Conservation (phyloP, 345 rosid species). For the Eucalyptus cloeziana region DNA sequence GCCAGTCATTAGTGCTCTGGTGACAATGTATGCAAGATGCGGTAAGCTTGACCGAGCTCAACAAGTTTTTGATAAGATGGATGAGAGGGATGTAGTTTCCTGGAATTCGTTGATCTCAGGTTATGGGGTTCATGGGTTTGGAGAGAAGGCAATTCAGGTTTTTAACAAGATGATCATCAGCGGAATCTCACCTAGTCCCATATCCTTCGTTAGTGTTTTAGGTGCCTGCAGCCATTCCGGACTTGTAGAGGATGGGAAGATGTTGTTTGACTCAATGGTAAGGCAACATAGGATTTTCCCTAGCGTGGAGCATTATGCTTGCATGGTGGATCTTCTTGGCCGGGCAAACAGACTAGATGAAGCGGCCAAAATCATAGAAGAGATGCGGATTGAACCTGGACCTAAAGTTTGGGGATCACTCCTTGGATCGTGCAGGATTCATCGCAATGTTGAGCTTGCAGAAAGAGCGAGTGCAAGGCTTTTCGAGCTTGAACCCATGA, state of each 20-base stretch:
- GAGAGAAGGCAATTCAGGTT: constrained; percentile 50
- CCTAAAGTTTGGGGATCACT: constrained; percentile 90
- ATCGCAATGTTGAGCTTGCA: constrained; percentile 71
- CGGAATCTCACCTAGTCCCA: constrained; percentile 50
- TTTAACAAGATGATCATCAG: constrained; percentile 53
- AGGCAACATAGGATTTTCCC: constrained; percentile 49
- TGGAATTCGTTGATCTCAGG: constrained; percentile 87
- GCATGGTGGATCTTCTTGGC: constrained; percentile 95
- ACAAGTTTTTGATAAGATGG: constrained; percentile 55
- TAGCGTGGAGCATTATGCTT: constrained; percentile 79
- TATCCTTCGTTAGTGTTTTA: constrained; percentile 61
- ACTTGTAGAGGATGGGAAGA: constrained; percentile 72
- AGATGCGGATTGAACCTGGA: constrained; percentile 64
- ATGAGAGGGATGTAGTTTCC: constrained; percentile 57
- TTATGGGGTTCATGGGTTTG: constrained; percentile 79
- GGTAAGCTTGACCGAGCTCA: constrained; percentile 65
- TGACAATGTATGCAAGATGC: constrained; percentile 77
- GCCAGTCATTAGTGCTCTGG: constrained; percentile 68
- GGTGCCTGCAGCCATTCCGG: constrained; percentile 97
- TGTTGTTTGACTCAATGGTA: constrained; percentile 48
- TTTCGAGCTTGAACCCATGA: constrained; percentile 61
- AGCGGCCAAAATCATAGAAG: constrained; percentile 58
- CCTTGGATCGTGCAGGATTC: constrained; percentile 84
- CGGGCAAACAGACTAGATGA: constrained; percentile 79
- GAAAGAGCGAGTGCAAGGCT: constrained; percentile 66